Evolutionary conservation across 805 yeast genomes (phyloP).

Genomic region (Metschnikowia baotianmanensis): DNA sequence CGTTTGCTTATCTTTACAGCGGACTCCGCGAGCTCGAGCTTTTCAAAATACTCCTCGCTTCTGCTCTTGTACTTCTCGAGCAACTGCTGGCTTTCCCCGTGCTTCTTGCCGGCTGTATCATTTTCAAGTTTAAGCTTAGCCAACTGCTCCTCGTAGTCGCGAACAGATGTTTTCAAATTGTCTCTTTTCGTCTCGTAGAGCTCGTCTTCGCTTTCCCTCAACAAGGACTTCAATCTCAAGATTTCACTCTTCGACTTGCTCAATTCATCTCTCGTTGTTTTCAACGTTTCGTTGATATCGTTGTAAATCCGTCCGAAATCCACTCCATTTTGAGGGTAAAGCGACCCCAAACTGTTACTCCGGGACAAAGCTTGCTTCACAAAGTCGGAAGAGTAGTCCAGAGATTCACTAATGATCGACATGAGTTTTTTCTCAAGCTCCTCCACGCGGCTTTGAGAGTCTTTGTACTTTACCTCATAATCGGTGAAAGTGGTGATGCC

Average conservation of each 20-base stretch:
- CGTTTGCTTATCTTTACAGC: conserved; percentile 62
- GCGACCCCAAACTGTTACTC: conserved; percentile 35
- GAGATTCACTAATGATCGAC: conserved; percentile 7
- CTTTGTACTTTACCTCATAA: conserved; percentile 35
- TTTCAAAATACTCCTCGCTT: conserved; percentile 69
- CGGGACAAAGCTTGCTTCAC: conserved; percentile 20
- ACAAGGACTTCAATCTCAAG: conserved; percentile 37
- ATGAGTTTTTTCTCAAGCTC: conserved; percentile 33
- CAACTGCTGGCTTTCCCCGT: conserved; percentile 36
- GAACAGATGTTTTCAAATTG: conserved; percentile 36
- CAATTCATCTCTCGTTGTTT: conserved; percentile 44
- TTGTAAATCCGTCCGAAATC: conserved; percentile 51
- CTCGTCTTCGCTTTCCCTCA: conserved; percentile 44
- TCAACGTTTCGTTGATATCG: conserved; percentile 47
- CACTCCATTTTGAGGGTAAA: conserved; percentile 24
- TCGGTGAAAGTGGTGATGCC: conserved; percentile 35
- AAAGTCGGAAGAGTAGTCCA: conserved; percentile 8
- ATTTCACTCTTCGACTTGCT: conserved; percentile 41
- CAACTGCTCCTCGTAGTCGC: conserved; percentile 36
- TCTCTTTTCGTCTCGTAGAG: conserved; percentile 42
- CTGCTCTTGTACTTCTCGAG: conserved; percentile 61
- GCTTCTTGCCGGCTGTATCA: conserved; percentile 55
- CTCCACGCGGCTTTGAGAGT: conserved; percentile 32
- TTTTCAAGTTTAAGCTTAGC: conserved; percentile 55
- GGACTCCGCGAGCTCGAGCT: conserved; percentile 76